Evolutionary conservation across 2,329 filamentous ascomycete genomes (phyloP), one percentile per base, ranked within the genome.

Genomic region (Aspergillaceae sp.): DNA sequence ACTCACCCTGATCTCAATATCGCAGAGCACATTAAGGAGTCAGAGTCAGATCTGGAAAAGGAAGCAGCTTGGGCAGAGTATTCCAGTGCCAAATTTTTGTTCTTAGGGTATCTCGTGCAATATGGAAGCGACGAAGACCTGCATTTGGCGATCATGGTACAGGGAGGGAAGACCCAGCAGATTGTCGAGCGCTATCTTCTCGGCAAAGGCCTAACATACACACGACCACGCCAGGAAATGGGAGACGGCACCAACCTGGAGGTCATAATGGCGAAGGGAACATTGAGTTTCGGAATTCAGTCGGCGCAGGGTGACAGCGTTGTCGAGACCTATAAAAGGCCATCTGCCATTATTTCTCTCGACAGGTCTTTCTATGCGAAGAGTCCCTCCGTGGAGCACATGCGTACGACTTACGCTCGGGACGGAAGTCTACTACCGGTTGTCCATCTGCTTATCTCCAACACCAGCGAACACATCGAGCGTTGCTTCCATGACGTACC

Each of bases 61-160:
- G 63, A 71, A 48, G 66, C 70, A 4, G 57, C 65, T 4, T 73
- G 70, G 66, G 70, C 69, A 4, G 69, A 73, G 45, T 72, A 73
- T 50, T 70, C 67, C 5, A 72, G 71, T 42, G 62, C 69, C 7
- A 74, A 74, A 50, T 74, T 73, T 38, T 55, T 65, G 19, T 64
- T 73, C 19, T 58, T 74, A 4, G 65, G 67, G n/a, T 63, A 68
- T 45, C 56, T 73, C 9, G 60, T 71, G 29, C 62, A 71, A 37
- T 49, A 63, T 10, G 61, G 62, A 2, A 59, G 56, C 26, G 52
- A 46, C 4, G 54, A 59, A 43, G 64, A 69, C 41, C 51, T 68
- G 8, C 68, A 72, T 45, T 47, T 73, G 9, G 59, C 72, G 10
- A 54, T 73, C 32, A 63, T 66, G 49, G 60, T 64, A 4, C 59